phyloP scores from a whole-genome alignment of 2,329 filamentous ascomycete genomes.

The Beauveria medogensis region DNA sequence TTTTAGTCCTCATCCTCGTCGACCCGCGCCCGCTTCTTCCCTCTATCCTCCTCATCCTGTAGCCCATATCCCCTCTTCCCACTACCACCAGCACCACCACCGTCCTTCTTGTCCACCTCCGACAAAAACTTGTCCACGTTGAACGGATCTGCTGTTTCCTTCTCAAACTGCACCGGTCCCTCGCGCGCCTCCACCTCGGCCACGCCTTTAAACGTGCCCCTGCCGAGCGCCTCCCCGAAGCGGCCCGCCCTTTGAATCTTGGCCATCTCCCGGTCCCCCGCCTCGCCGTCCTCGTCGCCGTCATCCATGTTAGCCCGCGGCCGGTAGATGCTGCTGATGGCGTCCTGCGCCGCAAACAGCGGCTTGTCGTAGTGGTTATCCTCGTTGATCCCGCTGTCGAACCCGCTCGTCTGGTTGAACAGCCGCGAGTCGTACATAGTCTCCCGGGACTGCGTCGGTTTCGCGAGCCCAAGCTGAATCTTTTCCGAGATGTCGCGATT shows the following conservation, averaged over 20 bases:
- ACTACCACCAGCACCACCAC: slow-evolving; percentile 16
- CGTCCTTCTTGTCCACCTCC: slow-evolving; percentile 58
- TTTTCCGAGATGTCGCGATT: slow-evolving; percentile 97
- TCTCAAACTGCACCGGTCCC: slow-evolving; percentile 94
- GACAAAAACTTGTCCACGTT: slow-evolving; percentile 90
- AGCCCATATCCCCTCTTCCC: slow-evolving; percentile 67
- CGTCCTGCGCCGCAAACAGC: slow-evolving; percentile 90
- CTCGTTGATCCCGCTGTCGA: slow-evolving; percentile 90
- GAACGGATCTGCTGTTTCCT: slow-evolving; percentile 77
- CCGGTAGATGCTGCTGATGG: slow-evolving; percentile 87
- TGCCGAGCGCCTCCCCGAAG: slow-evolving; percentile 79
- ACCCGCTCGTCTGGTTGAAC: slow-evolving; percentile 90
- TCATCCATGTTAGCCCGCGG: slow-evolving; percentile 68
- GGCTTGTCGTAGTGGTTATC: slow-evolving; percentile 97
- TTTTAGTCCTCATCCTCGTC: slow-evolving; percentile 51
- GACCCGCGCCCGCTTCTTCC: slow-evolving; percentile 67
- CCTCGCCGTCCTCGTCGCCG: slow-evolving; percentile 70
- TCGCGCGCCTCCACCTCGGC: slow-evolving; percentile 76
- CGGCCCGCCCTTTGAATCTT: slow-evolving; percentile 78
- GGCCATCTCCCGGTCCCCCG: slow-evolving; percentile 74
- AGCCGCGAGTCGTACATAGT: slow-evolving; percentile 95
- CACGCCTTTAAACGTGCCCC: slow-evolving; percentile 84
- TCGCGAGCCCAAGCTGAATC: slow-evolving; percentile 86
- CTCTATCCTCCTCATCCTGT: slow-evolving; percentile 53
- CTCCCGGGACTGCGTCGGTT: slow-evolving; percentile 85